Conservation (phyloP, 306 rosid genomes). For the Vigna unguiculata region DNA sequence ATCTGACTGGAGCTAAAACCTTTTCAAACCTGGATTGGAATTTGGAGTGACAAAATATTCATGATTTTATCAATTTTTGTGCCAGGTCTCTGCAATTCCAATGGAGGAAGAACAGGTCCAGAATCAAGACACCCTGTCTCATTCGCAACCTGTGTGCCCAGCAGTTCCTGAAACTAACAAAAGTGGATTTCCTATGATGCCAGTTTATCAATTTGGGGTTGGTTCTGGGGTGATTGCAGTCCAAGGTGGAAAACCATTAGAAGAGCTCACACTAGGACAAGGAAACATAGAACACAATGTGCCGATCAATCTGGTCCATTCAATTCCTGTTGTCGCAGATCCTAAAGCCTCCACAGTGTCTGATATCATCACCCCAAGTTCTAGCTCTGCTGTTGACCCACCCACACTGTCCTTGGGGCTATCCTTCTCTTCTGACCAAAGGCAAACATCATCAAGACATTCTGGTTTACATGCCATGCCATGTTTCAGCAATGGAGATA, state of each 20-base stretch:
- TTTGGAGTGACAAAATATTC: conserved; percentile 10
- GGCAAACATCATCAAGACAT: conserved; percentile 67
- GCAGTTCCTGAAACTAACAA: conserved; percentile 58
- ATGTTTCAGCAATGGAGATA: conserved; percentile 75
- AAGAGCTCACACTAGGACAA: conserved; percentile 61
- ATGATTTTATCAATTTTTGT: conserved; percentile 37
- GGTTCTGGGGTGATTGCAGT: conserved; percentile 52
- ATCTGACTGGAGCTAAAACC: not conserved
- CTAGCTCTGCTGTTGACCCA: conserved; percentile 56
- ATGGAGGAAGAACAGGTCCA: conserved; percentile 77
- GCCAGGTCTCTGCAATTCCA: conserved; percentile 71
- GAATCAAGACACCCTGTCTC: conserved; percentile 61
- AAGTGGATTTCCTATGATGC: conserved; percentile 59
- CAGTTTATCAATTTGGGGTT: conserved; percentile 55
- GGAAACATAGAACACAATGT: conserved; percentile 50
- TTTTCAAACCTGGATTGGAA: not conserved
- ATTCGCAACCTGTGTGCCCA: conserved; percentile 54
- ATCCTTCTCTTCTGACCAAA: conserved; percentile 71
- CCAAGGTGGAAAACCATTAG: conserved; percentile 57
- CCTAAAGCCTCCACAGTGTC: conserved; percentile 47
- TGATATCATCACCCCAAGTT: conserved; percentile 51
- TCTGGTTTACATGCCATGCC: conserved; percentile 64
- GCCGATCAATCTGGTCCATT: conserved; percentile 41
- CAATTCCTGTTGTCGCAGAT: conserved; percentile 32
- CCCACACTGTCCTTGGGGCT: conserved; percentile 78